Percentiles rank a stretch among this genome's conserved stretches.
Conservation (phyloP, 108 stramenopile species). For the Cyclotella atomus region DNA sequence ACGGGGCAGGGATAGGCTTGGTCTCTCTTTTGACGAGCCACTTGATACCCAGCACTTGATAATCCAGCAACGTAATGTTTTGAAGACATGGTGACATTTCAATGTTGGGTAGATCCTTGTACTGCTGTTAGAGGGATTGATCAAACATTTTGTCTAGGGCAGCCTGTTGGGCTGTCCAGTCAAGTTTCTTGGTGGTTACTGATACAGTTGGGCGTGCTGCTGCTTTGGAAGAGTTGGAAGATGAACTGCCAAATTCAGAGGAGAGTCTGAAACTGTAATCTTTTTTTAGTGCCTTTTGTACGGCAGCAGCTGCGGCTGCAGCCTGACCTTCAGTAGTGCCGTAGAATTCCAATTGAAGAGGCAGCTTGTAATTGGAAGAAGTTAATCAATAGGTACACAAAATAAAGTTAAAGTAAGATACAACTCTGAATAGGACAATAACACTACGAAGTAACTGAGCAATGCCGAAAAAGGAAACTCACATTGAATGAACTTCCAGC, state of each 20-base stretch:
- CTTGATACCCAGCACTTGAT: constrained; percentile 59
- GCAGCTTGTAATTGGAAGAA: constrained; percentile 10
- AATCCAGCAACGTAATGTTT: constrained; percentile 36
- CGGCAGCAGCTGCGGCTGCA: not conserved
- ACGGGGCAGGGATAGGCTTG: constrained; percentile 47
- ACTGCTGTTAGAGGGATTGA: constrained; percentile 40
- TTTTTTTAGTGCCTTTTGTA: not conserved
- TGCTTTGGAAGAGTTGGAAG: not conserved
- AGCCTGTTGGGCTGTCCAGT: constrained; percentile 40
- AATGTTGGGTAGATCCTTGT: constrained; percentile 41
- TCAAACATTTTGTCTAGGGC: constrained; percentile 72
- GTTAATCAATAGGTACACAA: not conserved
- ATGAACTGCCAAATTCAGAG: not conserved
- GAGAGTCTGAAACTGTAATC: constrained; percentile 9
- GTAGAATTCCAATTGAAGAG: constrained; percentile 45
- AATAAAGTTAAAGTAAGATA: not conserved
- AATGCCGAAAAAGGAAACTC: too few relatives aligned
- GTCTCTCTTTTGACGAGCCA: constrained; percentile 65
- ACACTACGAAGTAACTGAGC: too few relatives aligned
- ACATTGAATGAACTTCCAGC: constrained; percentile 45
- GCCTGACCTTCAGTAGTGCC: constrained; percentile 8
- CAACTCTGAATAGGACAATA: too few relatives aligned
- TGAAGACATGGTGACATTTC: constrained; percentile 31
- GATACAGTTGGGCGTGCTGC: constrained; percentile 1
- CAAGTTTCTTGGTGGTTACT: constrained; percentile 42